Percentiles rank a stretch among this genome's conserved stretches.
These are phyloP conservation scores for Clavaria fumosa DNA, from an alignment of 768 basidiomycete species.

Conservation along the genomic window DNA sequence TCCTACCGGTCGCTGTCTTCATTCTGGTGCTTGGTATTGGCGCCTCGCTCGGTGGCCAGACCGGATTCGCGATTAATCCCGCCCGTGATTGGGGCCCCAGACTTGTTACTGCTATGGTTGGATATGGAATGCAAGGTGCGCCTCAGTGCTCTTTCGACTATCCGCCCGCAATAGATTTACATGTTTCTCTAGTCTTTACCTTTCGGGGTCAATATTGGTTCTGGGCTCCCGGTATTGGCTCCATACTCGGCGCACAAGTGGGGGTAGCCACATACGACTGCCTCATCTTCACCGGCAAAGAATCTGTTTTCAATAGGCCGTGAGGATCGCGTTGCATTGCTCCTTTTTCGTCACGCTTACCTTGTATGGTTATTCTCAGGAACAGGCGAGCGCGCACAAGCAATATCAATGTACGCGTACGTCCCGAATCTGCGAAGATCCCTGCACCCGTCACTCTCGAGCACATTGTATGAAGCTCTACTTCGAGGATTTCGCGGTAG, in stretches of 20 bases:
- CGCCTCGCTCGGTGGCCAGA: slow-evolving; percentile 44
- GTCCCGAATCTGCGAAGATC: background rate
- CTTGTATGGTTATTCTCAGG: too few relatives aligned
- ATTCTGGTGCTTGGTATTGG: slow-evolving; percentile 45
- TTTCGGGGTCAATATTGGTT: slow-evolving; percentile 48
- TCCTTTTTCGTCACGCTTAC: background rate
- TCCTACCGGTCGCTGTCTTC: slow-evolving; percentile 41
- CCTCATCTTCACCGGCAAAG: slow-evolving; percentile 39
- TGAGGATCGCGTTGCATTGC: slow-evolving; percentile 16
- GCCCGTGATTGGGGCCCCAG: slow-evolving; percentile 62
- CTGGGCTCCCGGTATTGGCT: slow-evolving; percentile 48
- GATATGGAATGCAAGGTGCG: slow-evolving; percentile 38
- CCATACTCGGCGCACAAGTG: slow-evolving; percentile 40
- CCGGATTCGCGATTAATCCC: slow-evolving; percentile 50
- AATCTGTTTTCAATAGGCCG: slow-evolving; percentile 40
- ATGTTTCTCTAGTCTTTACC: background rate
- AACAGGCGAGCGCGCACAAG: too few relatives aligned
- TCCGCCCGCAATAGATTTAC: background rate
- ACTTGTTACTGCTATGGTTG: slow-evolving; percentile 53
- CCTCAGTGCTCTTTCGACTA: background rate
- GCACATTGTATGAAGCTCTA: too few relatives aligned
- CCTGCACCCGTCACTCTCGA: too few relatives aligned
- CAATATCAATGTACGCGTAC: slow-evolving; percentile 29
- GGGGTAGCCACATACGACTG: slow-evolving; percentile 44
- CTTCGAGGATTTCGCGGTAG: too few relatives aligned